A percentile compares a stretch with the other conserved stretches of the same genome.
Evolutionary conservation across 1,139 yeast species (phyloP).

Genomic region (Diutina catenulata): DNA sequence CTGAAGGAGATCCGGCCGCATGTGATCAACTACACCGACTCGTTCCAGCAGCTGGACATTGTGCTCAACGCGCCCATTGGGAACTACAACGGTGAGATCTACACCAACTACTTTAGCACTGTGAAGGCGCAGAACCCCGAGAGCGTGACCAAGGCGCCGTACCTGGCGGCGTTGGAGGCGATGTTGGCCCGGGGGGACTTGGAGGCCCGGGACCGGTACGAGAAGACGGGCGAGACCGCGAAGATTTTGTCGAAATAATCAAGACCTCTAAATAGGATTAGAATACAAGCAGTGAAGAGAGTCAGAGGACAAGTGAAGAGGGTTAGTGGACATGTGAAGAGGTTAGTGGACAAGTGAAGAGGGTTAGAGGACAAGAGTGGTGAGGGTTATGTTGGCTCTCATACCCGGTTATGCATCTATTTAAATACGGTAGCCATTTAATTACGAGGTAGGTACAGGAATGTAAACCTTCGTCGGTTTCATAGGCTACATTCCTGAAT

Average conservation of each 20-base stretch:
- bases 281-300: no score
- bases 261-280: no score
- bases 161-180: slow-evolving; percentile 28
- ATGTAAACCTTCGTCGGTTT: no score
- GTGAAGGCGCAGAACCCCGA: slow-evolving; percentile 45
- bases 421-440: no score
- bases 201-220: slow-evolving; percentile 30
- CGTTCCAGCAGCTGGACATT: slow-evolving; percentile 79
- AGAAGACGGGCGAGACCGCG: slow-evolving; percentile 19
- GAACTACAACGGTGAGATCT: slow-evolving; percentile 73
- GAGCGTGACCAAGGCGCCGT: slow-evolving; percentile 47
- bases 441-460: no score
- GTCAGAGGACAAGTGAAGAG: no score
- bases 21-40: slow-evolving; percentile 76
- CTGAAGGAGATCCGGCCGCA: slow-evolving; percentile 47
- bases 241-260: slow-evolving; percentile 16
- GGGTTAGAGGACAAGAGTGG: no score
- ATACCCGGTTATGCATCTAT: no score
- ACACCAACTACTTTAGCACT: slow-evolving; percentile 56
- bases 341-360: no score
- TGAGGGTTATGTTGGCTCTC: no score
- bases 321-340: no score
- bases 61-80: slow-evolving; percentile 83
- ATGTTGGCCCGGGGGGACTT: slow-evolving; percentile 28
- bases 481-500: no score